Conservation (phyloP, 306 rosid genomes). For the Aeschynomene evenia region DNA sequence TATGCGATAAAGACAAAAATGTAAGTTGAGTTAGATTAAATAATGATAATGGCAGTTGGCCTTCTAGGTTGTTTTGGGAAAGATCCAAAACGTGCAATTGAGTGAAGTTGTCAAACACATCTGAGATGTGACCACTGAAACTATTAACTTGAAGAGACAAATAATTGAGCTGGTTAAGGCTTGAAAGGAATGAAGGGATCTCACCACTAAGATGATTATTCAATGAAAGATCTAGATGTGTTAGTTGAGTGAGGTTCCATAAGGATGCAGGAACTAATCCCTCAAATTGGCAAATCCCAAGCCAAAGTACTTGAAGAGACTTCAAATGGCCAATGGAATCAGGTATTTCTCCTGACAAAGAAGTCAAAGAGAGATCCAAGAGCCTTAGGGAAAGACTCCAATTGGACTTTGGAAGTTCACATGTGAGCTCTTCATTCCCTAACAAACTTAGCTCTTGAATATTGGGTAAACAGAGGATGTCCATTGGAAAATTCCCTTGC, state of each 20-base stretch:
- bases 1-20: accelerated
- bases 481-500: conserved; percentile 1
- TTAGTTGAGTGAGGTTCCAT: conserved; percentile 29
- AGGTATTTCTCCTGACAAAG: neutral
- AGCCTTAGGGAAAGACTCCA: conserved; percentile 1
- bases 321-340: neutral
- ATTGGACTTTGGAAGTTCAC: conserved; percentile 30
- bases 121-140: conserved; percentile 11
- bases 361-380: neutral
- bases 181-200: neutral
- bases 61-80: neutral
- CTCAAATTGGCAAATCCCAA: accelerated
- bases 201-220: conserved; percentile 16
- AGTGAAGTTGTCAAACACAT: neutral
- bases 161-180: neutral
- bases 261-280: neutral
- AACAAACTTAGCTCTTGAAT: neutral
- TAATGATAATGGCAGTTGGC: conserved; percentile 7
- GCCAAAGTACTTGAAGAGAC: neutral
- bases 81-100: neutral
- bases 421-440: accelerated
- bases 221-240: accelerated
- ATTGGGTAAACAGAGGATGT: conserved; percentile 5
- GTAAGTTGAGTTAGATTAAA: conserved; percentile 2
- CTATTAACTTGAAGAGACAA: neutral